Evolutionary conservation across 345 rosid species (phyloP).

Genomic region (Durio zibethinus): DNA sequence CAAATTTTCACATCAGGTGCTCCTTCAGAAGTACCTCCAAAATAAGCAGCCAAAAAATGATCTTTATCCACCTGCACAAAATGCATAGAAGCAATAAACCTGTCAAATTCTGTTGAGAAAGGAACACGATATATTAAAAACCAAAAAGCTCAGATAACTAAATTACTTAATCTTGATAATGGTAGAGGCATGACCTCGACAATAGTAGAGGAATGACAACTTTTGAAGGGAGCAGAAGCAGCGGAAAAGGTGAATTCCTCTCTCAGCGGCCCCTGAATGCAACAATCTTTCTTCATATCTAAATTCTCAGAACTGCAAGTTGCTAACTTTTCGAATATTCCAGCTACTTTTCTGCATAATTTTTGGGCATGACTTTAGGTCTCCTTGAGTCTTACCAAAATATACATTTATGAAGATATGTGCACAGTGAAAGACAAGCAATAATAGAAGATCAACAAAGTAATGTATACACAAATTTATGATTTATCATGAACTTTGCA

Average conservation of each 20-base stretch:
- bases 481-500: background rate
- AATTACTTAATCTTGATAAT: slow-evolving; percentile 1
- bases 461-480: background rate
- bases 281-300: slow-evolving; percentile 34
- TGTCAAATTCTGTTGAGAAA: background rate
- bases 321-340: background rate
- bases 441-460: background rate
- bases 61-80: slow-evolving; percentile 52
- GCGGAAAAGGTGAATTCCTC: slow-evolving; percentile 69
- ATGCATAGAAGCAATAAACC: slow-evolving; percentile 4
- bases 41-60: slow-evolving; percentile 80
- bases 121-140: background rate
- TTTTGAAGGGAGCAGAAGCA: slow-evolving; percentile 71
- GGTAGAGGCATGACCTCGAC: slow-evolving; percentile 49
- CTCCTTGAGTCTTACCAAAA: background rate
- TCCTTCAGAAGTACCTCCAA: slow-evolving; percentile 53
- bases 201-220: slow-evolving; percentile 90
- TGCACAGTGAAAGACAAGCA: background rate
- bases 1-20: slow-evolving; percentile 69
- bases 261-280: slow-evolving; percentile 25
- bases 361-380: background rate
- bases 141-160: background rate
- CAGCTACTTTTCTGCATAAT: slow-evolving; percentile 2
- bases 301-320: slow-evolving; percentile 12
- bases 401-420: background rate